Evolutionary conservation across 1,284 basidiomycete species (phyloP).

Genomic region (Ceratobasidium sp.): DNA sequence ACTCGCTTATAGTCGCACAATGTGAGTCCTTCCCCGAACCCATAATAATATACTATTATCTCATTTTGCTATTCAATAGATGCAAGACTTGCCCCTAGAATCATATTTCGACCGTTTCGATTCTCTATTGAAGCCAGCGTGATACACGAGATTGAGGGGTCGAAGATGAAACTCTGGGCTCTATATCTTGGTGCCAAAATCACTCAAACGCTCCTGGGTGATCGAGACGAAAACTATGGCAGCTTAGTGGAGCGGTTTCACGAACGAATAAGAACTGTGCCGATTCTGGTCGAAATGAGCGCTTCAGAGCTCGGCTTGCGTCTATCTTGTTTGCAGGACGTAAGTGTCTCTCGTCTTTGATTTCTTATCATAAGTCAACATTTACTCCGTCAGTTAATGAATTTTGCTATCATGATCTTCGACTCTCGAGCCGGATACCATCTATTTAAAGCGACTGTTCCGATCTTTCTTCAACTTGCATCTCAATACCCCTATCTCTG

Average conservation of each 20-base stretch:
- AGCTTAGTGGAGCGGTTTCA: background rate
- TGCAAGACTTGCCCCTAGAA: background rate
- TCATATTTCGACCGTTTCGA: constrained; percentile 14
- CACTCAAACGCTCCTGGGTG: background rate
- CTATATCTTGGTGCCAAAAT: constrained; percentile 24
- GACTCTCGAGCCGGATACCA: constrained; percentile 8
- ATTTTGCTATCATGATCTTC: background rate
- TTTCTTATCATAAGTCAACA: background rate
- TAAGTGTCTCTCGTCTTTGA: background rate
- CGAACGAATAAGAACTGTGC: background rate
- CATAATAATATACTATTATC: background rate
- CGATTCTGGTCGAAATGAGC: background rate
- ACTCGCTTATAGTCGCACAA: constrained; percentile 12
- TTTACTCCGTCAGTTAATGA: background rate
- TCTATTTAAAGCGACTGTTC: background rate
- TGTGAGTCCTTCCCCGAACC: background rate
- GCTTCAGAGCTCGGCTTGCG: background rate
- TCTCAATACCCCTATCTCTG: constrained; percentile 9
- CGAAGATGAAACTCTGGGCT: constrained; percentile 4
- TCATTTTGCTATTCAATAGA: background rate
- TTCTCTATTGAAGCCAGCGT: background rate
- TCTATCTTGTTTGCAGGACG: constrained; percentile 14
- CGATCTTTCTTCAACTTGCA: constrained; percentile 17
- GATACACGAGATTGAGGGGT: background rate
- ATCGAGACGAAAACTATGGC: background rate